Base-by-base conservation (phyloP, 2,329 filamentous ascomycete species). In the Botrytis tulipae region DNA sequence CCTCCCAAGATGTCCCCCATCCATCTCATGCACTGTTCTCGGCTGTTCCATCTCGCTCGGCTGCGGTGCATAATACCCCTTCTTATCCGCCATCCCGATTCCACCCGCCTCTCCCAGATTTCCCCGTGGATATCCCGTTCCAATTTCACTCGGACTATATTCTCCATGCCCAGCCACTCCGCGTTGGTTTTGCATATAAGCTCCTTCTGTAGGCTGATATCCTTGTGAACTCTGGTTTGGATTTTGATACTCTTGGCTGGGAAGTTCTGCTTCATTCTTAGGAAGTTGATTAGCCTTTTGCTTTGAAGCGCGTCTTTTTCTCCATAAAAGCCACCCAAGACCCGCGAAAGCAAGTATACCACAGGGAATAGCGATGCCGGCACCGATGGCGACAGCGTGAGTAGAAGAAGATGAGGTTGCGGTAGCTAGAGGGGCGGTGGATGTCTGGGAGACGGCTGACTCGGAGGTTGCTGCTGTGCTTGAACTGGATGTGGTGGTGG, bases 11-110 rank as follows among this genome's bases (percentile, higher is more conserved):
- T n/a, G 14, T 0, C 25, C 25, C 25, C 65, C 65, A 29, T 67
- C 65, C 22, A 67, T 54, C 9, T 67, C 65, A 67, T 67, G 65
- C 22, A 54, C 22, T 32, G 35, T 22, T n/a, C 46, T 54, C 16
- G 7, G 32, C 32, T 48, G 25, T 6, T 67, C 65, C 65, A 67
- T 67, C 65, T 67, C 65, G n/a, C 32, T 67, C 65, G 32, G 32
- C 16, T 25, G 32, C 16, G 65, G 35, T 25, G 65, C 65, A 67
- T 54, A 54, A 29, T 54, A 67, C 6, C 65, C 46, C 46, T 40
- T 67, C 32, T 67, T 54, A 40, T 67, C 65, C 25, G 22, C 32
- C 4, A 67, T 37, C 5, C 63, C 63, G 3, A 67, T 67, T 9
- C 44, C 44, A 32, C 63, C 32, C 8, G 25, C 65, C 5, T 67